Conservation (phyloP, 805 yeast species). For the Starmerella floris region DNA sequence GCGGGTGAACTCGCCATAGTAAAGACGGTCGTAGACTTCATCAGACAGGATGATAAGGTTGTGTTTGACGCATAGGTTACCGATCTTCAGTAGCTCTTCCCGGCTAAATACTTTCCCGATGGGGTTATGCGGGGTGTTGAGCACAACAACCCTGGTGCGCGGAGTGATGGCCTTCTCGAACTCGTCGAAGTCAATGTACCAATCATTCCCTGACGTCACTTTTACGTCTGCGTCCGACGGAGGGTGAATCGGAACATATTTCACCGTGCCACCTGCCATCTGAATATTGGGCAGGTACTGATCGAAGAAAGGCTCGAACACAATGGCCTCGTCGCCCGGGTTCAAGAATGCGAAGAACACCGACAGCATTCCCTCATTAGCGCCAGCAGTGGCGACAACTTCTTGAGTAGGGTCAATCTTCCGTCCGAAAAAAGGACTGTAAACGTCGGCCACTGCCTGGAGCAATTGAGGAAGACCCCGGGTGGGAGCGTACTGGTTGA, state of each 20-base stretch:
- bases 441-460: conserved; percentile 54
- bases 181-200: conserved; percentile 73
- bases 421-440: conserved; percentile 53
- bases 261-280: conserved; percentile 83
- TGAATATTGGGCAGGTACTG: conserved; percentile 92
- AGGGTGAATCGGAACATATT: conserved; percentile 72
- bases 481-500: conserved; percentile 88
- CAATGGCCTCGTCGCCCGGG: conserved; percentile 88
- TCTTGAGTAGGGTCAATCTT: conserved; percentile 42
- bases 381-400: conserved; percentile 83
- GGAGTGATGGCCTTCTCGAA: conserved; percentile 56
- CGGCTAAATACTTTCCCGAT: conserved; percentile 77
- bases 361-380: conserved; percentile 87
- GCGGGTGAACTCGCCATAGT: conserved; percentile 63
- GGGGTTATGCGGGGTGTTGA: conserved; percentile 95
- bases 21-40: conserved; percentile 89
- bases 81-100: conserved; percentile 62
- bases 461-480: conserved; percentile 70
- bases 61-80: conserved; percentile 71
- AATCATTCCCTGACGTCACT: conserved; percentile 67
- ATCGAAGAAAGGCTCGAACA: conserved; percentile 93
- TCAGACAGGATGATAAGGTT: conserved; percentile 76
- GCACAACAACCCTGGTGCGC: conserved; percentile 71
- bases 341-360: conserved; percentile 73
- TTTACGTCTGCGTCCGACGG: conserved; percentile 55